A percentile compares a stretch with the other conserved stretches of the same genome.
phyloP scores from a whole-genome alignment of 148 eudicot genomes.

The Camellia lanceoleosa region DNA sequence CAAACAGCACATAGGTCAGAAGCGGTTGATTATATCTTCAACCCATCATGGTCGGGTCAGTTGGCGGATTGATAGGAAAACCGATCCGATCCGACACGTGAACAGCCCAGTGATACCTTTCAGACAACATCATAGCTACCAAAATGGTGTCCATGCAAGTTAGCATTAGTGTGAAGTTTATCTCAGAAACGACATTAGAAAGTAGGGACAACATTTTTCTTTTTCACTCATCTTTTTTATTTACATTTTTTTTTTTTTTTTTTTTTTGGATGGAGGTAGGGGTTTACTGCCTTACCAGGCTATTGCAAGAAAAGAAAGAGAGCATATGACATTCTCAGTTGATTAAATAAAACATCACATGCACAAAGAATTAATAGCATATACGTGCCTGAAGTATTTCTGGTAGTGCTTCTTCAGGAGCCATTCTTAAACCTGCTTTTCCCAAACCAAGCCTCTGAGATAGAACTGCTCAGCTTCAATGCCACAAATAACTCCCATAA shows the following conservation, averaged over 20 bases:
- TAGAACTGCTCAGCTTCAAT: constrained; percentile 67
- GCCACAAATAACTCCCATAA: constrained; percentile 31
- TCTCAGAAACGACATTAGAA: background rate
- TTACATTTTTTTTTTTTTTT: no score
- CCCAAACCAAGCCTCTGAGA: constrained; percentile 98
- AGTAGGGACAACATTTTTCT: no score
- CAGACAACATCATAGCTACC: no score
- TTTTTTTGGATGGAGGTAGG: no score
- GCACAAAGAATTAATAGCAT: constrained; percentile 10
- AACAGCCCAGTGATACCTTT: no score
- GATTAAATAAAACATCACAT: background rate
- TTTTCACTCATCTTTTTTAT: no score
- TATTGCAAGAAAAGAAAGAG: background rate
- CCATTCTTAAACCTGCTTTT: constrained; percentile 95
- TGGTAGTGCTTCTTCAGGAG: constrained; percentile 82
- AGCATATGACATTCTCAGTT: background rate
- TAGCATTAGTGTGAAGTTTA: background rate
- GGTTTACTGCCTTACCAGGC: background rate
- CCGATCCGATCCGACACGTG: no score
- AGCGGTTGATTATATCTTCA: no score
- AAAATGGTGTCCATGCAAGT: no score
- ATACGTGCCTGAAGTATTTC: constrained; percentile 77
- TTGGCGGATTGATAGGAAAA: no score
- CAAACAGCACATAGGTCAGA: no score
- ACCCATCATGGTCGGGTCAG: no score